phyloP scores from a whole-genome alignment of 148 eudicot genomes.

The Polygonum maritimum region DNA sequence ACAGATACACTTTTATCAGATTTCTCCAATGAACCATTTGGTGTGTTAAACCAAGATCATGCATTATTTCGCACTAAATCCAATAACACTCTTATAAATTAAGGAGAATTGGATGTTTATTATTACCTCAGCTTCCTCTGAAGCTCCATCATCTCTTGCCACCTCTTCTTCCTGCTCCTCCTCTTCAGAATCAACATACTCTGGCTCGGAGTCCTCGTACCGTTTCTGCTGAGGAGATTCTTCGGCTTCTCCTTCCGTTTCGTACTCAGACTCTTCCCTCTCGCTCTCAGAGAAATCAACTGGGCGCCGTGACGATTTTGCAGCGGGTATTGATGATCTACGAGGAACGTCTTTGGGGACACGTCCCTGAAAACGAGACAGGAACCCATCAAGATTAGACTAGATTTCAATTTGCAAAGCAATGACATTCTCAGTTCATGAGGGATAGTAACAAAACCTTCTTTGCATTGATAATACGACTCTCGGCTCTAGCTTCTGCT shows the following conservation, averaged over 20 bases:
- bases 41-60: too few relatives aligned
- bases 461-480: conserved; percentile 85
- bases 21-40: neutral
- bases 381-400: neutral
- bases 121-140: conserved; percentile 85
- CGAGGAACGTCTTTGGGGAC: conserved; percentile 58
- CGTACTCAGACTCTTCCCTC: conserved; percentile 91
- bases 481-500: conserved; percentile 91
- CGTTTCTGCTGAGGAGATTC: conserved; percentile 43
- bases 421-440: neutral
- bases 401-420: neutral
- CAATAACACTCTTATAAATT: neutral
- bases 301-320: conserved; percentile 69
- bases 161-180: conserved; percentile 52
- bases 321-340: conserved; percentile 41
- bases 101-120: neutral
- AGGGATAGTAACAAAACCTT: conserved; percentile 30
- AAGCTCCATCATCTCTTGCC: conserved; percentile 48
- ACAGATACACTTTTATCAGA: neutral
- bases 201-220: conserved; percentile 59
- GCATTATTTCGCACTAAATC: too few relatives aligned
- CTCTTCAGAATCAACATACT: conserved; percentile 70
- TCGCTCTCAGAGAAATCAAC: conserved; percentile 83
- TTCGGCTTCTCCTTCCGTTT: conserved; percentile 88
- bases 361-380: conserved; percentile 22